These are phyloP conservation scores for Boletus huronensis DNA, from an alignment of 768 basidiomycete genomes.

Conservation along the genomic window DNA sequence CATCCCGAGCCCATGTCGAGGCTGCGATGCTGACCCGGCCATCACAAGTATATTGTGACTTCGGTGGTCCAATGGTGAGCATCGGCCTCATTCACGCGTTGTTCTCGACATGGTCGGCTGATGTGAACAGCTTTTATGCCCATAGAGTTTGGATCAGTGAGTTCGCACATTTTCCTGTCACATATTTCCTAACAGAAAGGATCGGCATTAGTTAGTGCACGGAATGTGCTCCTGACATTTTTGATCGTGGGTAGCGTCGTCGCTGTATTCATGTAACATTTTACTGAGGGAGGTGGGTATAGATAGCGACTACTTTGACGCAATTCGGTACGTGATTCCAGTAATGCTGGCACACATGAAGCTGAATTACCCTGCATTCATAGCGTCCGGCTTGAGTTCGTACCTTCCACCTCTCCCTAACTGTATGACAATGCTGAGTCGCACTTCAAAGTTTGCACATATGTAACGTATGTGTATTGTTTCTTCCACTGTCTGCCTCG, in stretches of 20 bases:
- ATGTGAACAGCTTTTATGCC: slow-evolving; percentile 8
- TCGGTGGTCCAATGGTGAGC: slow-evolving; percentile 13
- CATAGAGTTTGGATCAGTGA: slow-evolving; percentile 16
- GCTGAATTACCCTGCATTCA: not conserved
- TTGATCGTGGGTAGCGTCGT: slow-evolving; percentile 3
- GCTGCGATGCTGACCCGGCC: not conserved
- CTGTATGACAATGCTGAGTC: not conserved
- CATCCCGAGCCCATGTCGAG: no score
- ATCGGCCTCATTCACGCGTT: no score
- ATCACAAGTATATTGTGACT: not conserved
- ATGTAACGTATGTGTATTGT: not conserved
- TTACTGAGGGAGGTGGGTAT: not conserved
- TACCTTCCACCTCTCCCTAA: not conserved
- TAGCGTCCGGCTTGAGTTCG: slow-evolving; percentile 9
- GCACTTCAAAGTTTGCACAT: not conserved
- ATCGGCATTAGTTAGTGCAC: not conserved
- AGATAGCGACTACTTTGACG: not conserved
- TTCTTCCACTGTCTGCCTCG: not conserved
- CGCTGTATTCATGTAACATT: not conserved
- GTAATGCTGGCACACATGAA: not conserved
- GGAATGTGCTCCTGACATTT: not conserved
- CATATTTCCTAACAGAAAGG: not conserved
- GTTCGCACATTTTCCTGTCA: not conserved
- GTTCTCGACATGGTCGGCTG: not conserved
- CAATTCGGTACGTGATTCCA: slow-evolving; percentile 3